phyloP scores from a whole-genome alignment of 176 grass and related monocot genomes.

The Zoysia pacifica region DNA sequence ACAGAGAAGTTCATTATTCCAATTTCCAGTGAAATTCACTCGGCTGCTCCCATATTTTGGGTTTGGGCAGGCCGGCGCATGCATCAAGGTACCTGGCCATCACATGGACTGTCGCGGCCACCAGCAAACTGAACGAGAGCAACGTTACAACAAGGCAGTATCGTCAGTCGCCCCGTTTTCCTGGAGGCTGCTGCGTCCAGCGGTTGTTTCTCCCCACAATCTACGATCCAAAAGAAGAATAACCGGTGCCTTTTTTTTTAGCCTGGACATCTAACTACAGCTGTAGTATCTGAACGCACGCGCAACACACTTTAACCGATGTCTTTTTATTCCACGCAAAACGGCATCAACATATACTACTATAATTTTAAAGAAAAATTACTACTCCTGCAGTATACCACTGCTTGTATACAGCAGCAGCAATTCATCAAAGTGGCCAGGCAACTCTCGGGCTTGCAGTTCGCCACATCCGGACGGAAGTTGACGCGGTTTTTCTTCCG shows the following conservation, averaged over 20 bases:
- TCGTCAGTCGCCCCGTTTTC: conserved; percentile 38
- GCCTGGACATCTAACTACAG: too few relatives aligned
- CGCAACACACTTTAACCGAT: too few relatives aligned
- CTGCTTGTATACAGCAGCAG: background rate
- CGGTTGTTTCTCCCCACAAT: conserved; percentile 41
- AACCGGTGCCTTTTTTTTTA: conserved; percentile 8
- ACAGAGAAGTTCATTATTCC: too few relatives aligned
- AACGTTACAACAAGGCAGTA: conserved; percentile 32
- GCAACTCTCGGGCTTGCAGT: too few relatives aligned
- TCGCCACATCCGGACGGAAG: too few relatives aligned
- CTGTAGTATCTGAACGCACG: too few relatives aligned
- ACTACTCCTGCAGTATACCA: too few relatives aligned
- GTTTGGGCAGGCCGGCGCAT: background rate
- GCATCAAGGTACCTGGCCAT: conserved; percentile 11
- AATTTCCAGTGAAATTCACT: background rate
- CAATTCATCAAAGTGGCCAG: background rate
- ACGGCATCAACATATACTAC: background rate
- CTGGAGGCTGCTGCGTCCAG: conserved; percentile 27
- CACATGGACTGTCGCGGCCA: conserved; percentile 30
- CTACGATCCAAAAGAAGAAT: conserved; percentile 28
- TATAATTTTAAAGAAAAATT: too few relatives aligned
- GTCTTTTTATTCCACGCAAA: background rate
- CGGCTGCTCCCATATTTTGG: background rate
- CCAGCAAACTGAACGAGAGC: conserved; percentile 33
- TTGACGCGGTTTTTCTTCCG: too few relatives aligned